Evolutionary conservation across 306 rosid species (phyloP), one percentile per base, ranked within the genome.

Genomic region (Corylus americana): DNA sequence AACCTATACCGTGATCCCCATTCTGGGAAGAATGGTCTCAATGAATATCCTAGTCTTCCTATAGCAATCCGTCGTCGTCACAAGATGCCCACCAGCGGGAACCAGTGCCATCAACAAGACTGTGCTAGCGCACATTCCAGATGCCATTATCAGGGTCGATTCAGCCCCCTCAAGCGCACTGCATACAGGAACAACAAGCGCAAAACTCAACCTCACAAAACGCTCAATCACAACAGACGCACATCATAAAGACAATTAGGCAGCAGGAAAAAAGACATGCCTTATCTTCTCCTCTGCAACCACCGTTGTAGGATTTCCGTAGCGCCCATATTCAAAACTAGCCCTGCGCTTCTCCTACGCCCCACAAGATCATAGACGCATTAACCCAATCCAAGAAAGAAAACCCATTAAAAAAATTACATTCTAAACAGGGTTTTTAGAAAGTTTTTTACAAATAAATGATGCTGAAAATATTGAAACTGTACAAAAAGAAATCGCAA

Each of bases 111-210:
- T 77, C 61, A 94, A 68, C 91, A 94, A 10, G 79, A 87, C 85
- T 0, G 91, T 87, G 91, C 97, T 90, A 62, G 97, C 97, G 85
- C 91, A 88, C 98, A 94, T 94, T 66, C 98, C 98, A 59, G 98
- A 94, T 70, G 98, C 93, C 91, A 91, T 67, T 50, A 94, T 79
- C 91, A 92, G 70, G 76, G 98, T 94, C 45, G 98, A 91, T 74
- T 94, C 98, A 25, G 98, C 98, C 70, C 97, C 97, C 90, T 94
- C 97, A 51, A 94, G 89, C 11, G 93, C 94, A 88, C 97, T 94
- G 90, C 5, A 18, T 78, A 51, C 71, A 85, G 53, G 45, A 63
- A 75, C 59, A 81, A 10, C 76, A 68, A 35, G 10, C 18, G 7
- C 27, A 71, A 27, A 55, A n/a, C 12, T 47, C 39, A 1, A 8